A percentile compares a stretch with the other conserved stretches of the same genome.
These are phyloP conservation scores for Tricladium varicosporioides DNA, from an alignment of 2,329 filamentous ascomycete genomes.

Conservation along the genomic window DNA sequence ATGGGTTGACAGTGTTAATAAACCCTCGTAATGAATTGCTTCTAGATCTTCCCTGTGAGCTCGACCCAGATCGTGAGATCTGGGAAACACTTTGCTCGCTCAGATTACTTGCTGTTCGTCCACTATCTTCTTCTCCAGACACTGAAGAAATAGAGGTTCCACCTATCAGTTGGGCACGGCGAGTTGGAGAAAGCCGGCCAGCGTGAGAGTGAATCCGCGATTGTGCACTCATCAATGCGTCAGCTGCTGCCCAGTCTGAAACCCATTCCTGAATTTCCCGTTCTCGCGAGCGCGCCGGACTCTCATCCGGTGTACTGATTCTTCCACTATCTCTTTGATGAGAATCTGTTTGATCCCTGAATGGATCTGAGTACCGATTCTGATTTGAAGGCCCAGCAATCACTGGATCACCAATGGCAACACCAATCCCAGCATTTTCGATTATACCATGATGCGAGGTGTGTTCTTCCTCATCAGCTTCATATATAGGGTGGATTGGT, in stretches of 20 bases:
- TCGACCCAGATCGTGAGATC: slow-evolving; percentile 29
- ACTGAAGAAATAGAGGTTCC: slow-evolving; percentile 25
- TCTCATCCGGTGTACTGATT: slow-evolving; percentile 23
- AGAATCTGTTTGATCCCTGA: slow-evolving; percentile 22
- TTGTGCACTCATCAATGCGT: slow-evolving; percentile 32
- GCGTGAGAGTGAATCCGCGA: slow-evolving; percentile 27
- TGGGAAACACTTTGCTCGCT: slow-evolving; percentile 32
- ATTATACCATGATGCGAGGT: background rate
- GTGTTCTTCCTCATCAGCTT: slow-evolving; percentile 51
- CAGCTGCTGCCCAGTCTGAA: slow-evolving; percentile 36
- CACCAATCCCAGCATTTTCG: slow-evolving; percentile 18
- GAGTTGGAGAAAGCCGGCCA: slow-evolving; percentile 32
- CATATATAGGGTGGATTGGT: slow-evolving; percentile 62
- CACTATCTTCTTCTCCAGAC: slow-evolving; percentile 31
- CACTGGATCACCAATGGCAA: slow-evolving; percentile 22
- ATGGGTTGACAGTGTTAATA: slow-evolving; percentile 29
- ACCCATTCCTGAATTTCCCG: slow-evolving; percentile 37
- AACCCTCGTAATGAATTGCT: slow-evolving; percentile 32
- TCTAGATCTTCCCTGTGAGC: slow-evolving; percentile 27
- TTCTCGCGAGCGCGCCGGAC: slow-evolving; percentile 29
- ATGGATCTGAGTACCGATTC: slow-evolving; percentile 29
- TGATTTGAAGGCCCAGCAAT: slow-evolving; percentile 10
- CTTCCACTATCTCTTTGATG: slow-evolving; percentile 8
- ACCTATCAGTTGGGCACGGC: slow-evolving; percentile 29
- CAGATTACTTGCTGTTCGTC: slow-evolving; percentile 34